Conservation (phyloP, 495 filamentous ascomycete species). For the Lophium mytilinum region DNA sequence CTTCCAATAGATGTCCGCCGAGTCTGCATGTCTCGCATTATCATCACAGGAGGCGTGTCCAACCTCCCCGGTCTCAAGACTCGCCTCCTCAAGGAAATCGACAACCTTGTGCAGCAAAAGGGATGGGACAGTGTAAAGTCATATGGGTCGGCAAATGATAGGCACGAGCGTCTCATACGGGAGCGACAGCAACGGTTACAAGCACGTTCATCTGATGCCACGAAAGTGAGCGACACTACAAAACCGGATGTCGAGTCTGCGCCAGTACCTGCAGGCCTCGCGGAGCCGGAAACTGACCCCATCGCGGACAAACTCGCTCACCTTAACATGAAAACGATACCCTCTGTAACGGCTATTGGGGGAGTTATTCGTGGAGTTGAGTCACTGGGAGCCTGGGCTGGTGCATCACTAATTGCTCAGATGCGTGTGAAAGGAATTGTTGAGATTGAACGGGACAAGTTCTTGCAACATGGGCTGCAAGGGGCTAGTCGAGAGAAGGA, state of each 20-base stretch:
- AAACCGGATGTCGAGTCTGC: not conserved
- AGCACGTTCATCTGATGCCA: constrained; percentile 6
- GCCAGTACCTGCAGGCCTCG: constrained; percentile 10
- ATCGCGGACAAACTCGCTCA: constrained; percentile 17
- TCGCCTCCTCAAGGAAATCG: constrained; percentile 72
- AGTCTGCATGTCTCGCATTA: constrained; percentile 80
- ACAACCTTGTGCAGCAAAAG: constrained; percentile 47
- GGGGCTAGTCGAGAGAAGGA: constrained; percentile 62
- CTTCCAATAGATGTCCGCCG: constrained; percentile 75
- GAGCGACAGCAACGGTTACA: constrained; percentile 25
- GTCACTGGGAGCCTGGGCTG: constrained; percentile 80
- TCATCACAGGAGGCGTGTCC: constrained; percentile 77
- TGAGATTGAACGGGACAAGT: constrained; percentile 79
- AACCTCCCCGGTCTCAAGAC: constrained; percentile 71
- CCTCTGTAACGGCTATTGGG: constrained; percentile 28
- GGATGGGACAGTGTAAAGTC: constrained; percentile 68
- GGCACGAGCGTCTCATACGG: constrained; percentile 32
- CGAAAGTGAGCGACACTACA: constrained; percentile 5
- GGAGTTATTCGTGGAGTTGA: constrained; percentile 69
- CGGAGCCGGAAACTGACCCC: constrained; percentile 16
- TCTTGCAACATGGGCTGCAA: constrained; percentile 64
- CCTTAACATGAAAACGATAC: constrained; percentile 1
- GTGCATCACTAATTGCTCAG: constrained; percentile 66
- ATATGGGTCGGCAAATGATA: constrained; percentile 31
- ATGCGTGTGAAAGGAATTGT: constrained; percentile 71